phyloP scores from a whole-genome alignment of 1,284 basidiomycete species.

The Ganoderma leucocontextum region DNA sequence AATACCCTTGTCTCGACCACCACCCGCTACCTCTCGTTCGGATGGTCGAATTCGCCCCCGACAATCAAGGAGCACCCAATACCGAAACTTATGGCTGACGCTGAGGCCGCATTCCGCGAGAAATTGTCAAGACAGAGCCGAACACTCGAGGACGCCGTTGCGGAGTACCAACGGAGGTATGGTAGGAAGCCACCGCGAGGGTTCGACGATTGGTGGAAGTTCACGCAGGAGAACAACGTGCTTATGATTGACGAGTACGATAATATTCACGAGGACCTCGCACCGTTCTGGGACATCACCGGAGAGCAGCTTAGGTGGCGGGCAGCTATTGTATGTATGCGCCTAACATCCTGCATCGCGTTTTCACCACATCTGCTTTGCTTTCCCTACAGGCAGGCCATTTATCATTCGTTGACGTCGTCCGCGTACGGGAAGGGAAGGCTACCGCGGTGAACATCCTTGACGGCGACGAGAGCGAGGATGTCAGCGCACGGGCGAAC shows the following conservation, averaged over 20 bases:
- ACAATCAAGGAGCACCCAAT: conserved; percentile 74
- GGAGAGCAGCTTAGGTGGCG: conserved; percentile 78
- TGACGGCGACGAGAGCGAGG: conserved; percentile 66
- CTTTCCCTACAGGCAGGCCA: conserved; percentile 66
- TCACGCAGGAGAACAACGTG: conserved; percentile 77
- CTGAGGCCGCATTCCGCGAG: conserved; percentile 70
- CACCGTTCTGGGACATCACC: conserved; percentile 80
- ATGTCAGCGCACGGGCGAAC: conserved; percentile 79
- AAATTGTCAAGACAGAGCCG: conserved; percentile 79
- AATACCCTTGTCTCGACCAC: conserved; percentile 32
- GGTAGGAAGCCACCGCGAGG: conserved; percentile 83
- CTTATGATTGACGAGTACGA: conserved; percentile 94
- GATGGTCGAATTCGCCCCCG: conserved; percentile 30
- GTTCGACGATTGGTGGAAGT: conserved; percentile 91
- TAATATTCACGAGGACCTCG: conserved; percentile 79
- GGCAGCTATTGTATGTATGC: conserved; percentile 65
- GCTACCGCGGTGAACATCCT: conserved; percentile 70
- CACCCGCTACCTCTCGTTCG: conserved; percentile 37
- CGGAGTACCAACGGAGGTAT: conserved; percentile 84
- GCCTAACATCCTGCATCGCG: neutral
- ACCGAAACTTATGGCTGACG: conserved; percentile 81
- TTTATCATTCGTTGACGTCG: conserved; percentile 85
- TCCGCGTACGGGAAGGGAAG: conserved; percentile 75
- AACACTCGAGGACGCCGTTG: conserved; percentile 76
- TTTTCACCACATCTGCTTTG: neutral